phyloP scores from a whole-genome alignment of 495 filamentous ascomycete species.

The Penicillium chermesinum region DNA sequence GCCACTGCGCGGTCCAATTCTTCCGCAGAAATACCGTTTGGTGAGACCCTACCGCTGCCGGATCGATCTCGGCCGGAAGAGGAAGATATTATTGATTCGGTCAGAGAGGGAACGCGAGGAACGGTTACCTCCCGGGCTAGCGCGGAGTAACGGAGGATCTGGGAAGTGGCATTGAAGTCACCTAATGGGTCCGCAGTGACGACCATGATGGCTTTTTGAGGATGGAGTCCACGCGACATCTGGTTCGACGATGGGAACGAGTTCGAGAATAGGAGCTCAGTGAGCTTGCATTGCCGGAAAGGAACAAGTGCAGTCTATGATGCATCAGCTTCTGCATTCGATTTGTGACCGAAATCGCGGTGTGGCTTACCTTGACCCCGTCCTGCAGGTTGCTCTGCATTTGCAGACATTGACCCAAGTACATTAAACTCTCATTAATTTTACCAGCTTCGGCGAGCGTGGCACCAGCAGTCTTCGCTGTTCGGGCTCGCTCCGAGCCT shows the following conservation, averaged over 20 bases:
- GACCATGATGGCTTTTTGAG: constrained; percentile 91
- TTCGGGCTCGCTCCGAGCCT: constrained; percentile 88
- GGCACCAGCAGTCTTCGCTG: constrained; percentile 87
- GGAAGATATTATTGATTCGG: constrained; percentile 53
- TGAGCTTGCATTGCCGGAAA: constrained; percentile 94
- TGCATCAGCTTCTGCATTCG: constrained; percentile 7
- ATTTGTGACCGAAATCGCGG: background rate
- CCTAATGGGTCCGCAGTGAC: constrained; percentile 92
- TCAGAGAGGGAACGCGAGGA: constrained; percentile 75
- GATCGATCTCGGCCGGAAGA: constrained; percentile 28
- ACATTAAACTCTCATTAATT: constrained; percentile 98
- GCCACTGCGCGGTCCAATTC: constrained; percentile 71
- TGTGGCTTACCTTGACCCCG: constrained; percentile 60
- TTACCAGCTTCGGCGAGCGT: constrained; percentile 94
- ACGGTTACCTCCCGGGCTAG: constrained; percentile 91
- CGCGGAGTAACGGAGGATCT: constrained; percentile 93
- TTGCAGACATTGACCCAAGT: constrained; percentile 93
- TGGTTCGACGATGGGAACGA: constrained; percentile 70
- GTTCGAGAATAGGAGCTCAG: constrained; percentile 93
- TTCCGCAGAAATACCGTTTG: constrained; percentile 48
- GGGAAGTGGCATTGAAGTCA: constrained; percentile 93
- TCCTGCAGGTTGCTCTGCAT: constrained; percentile 80
- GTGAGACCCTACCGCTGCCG: constrained; percentile 45
- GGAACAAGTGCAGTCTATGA: constrained; percentile 70
- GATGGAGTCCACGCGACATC: constrained; percentile 50